phyloP scores from a whole-genome alignment of 148 eudicot species.

The Hydrangea macrophylla region DNA sequence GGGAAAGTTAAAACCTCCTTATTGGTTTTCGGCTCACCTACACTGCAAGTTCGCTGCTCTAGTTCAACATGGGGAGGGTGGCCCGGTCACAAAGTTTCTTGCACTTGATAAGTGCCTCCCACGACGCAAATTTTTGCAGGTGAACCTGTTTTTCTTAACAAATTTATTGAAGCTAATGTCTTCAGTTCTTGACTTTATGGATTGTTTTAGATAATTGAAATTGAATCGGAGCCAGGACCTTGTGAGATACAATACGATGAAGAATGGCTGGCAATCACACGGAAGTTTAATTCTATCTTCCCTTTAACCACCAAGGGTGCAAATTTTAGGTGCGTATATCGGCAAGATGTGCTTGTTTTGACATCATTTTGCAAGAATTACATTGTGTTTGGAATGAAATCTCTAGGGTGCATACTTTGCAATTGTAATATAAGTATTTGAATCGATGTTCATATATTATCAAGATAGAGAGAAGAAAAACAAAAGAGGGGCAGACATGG shows the following conservation, averaged over 20 bases:
- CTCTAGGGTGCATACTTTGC: too few relatives aligned
- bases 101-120: conserved; percentile 98
- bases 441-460: too few relatives aligned
- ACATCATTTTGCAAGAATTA: conserved; percentile 1
- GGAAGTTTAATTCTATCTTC: conserved; percentile 48
- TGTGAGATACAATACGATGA: conserved; percentile 82
- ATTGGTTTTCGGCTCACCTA: conserved; percentile 97
- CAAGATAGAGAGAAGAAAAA: too few relatives aligned
- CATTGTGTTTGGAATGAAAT: too few relatives aligned
- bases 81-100: conserved; percentile 82
- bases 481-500: too few relatives aligned
- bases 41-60: conserved; percentile 93
- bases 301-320: conserved; percentile 50
- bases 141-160: conserved; percentile 16
- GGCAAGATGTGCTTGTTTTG: background rate
- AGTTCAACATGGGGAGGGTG: conserved; percentile 75
- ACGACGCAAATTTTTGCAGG: conserved; percentile 82
- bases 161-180: conserved; percentile 12
- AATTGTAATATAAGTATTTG: too few relatives aligned
- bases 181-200: conserved; percentile 10
- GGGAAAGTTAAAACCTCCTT: conserved; percentile 75
- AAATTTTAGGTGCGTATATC: conserved; percentile 52
- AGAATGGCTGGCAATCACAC: conserved; percentile 96
- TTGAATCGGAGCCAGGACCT: conserved; percentile 85
- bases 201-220: conserved; percentile 58